These are phyloP conservation scores for Crithidia brevicula DNA, from an alignment of 208 protist species.

Conservation along the genomic window DNA sequence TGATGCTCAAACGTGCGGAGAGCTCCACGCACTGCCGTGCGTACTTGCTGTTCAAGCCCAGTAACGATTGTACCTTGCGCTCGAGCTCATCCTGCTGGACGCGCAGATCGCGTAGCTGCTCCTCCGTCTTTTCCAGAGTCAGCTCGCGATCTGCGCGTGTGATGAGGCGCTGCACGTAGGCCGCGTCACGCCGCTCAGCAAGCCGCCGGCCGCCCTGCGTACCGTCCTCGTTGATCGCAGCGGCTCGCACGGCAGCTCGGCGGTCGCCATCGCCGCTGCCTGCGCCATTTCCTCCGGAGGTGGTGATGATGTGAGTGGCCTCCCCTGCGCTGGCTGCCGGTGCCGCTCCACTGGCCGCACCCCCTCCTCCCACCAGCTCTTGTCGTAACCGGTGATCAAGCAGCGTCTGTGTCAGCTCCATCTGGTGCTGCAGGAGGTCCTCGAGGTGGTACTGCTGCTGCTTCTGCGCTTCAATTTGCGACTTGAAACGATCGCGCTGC, in stretches of 20 bases:
- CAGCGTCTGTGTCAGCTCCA: slow-evolving; percentile 62
- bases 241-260: neutral
- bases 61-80: slow-evolving; percentile 40
- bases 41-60: slow-evolving; percentile 75
- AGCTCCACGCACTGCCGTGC: slow-evolving; percentile 77
- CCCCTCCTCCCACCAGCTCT: slow-evolving; percentile 8
- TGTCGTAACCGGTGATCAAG: slow-evolving; percentile 29
- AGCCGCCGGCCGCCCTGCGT: neutral
- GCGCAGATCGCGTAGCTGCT: slow-evolving; percentile 40
- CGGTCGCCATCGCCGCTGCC: neutral
- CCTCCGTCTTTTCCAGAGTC: slow-evolving; percentile 58
- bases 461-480: slow-evolving; percentile 56
- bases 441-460: slow-evolving; percentile 55
- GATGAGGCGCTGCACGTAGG: slow-evolving; percentile 71
- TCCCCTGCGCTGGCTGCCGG: neutral
- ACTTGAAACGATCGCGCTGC: slow-evolving; percentile 77
- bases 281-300: neutral
- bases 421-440: slow-evolving; percentile 72
- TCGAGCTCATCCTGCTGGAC: slow-evolving; percentile 38
- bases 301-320: neutral
- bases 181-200: slow-evolving; percentile 37
- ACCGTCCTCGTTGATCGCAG: neutral
- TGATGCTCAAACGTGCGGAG: slow-evolving; percentile 65
- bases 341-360: neutral
- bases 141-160: slow-evolving; percentile 65